Base-by-base conservation (phyloP, 345 rosid genomes). In the Hevea brasiliensis region DNA sequence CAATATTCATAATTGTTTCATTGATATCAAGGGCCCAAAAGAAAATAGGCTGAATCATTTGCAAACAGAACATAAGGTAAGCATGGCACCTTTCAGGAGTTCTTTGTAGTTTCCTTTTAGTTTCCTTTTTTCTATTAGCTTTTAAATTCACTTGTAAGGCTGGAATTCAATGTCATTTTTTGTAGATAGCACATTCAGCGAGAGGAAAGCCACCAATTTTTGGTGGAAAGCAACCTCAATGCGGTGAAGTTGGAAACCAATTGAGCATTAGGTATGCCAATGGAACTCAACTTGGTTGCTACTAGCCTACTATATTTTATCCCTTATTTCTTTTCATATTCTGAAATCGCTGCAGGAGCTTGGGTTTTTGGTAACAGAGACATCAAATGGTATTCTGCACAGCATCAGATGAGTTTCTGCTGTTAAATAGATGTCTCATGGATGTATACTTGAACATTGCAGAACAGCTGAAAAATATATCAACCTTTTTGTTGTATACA, bases 11-110 rank as follows among this genome's bases (percentile, higher is more conserved):
- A 58, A 75, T 81, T 72, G 61, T 79, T 81, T 80, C 70, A 23
- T 76, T 83, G 81, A 76, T 80, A 73, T 57, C 83, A 67, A 95
- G 99, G 92, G 88, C 84, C 84, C 89, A 81, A 95, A 95, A 87
- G 99, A 95, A 87, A 95, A 92, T 70, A 88, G 89, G 89, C 66
- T 71, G 76, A 82, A 83, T 73, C 18, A 80, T 72, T 76, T 89
- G 77, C 92, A 76, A 82, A 84, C 80, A 82, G 88, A 82, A 67
- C 76, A 84, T 76, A 87, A 88, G 93, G 93, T 90, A 81, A 79
- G 83, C 77, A 35, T 57, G 10, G 21, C 55, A 68, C 21, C 65
- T 45, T 60, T 5, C 6, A 5, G 5, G 0, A 45, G 55, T 44
- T 40, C 32, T 14, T 45, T 17, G 5, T 50, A 50, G 54, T 14